Evolutionary conservation across 768 basidiomycete genomes (phyloP).

Genomic region (Russula vinacea): DNA sequence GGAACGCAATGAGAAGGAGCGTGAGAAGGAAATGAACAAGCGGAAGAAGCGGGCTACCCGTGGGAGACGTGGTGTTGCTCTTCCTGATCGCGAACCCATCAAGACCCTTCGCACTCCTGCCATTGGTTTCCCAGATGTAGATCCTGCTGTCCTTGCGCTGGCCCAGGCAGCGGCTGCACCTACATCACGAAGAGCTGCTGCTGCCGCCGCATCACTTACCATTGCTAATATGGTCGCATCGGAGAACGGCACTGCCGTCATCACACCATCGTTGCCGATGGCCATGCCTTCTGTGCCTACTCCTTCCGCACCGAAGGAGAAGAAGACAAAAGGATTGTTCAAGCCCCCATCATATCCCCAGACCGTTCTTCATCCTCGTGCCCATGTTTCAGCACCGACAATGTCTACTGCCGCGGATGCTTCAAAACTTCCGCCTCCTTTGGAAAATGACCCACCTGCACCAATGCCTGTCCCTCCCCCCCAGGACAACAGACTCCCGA

Average conservation of each 20-base stretch:
- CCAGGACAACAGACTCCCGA: slow-evolving; percentile 49
- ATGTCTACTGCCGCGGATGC: slow-evolving; percentile 67
- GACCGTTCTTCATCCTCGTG: slow-evolving; percentile 56
- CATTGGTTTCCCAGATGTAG: slow-evolving; percentile 77
- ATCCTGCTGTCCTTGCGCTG: slow-evolving; percentile 64
- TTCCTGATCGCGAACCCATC: slow-evolving; percentile 91
- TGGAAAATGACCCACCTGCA: slow-evolving; percentile 58
- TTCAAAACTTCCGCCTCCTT: slow-evolving; percentile 52
- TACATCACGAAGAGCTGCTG: slow-evolving; percentile 76
- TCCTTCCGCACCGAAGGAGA: slow-evolving; percentile 52
- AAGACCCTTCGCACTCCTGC: slow-evolving; percentile 90
- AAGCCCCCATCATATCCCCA: slow-evolving; percentile 62
- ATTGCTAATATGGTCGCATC: slow-evolving; percentile 91
- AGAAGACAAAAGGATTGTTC: slow-evolving; percentile 68
- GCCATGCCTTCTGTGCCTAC: slow-evolving; percentile 38
- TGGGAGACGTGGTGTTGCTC: slow-evolving; percentile 69
- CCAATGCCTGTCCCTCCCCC: slow-evolving; percentile 35
- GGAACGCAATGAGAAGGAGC: slow-evolving; percentile 84
- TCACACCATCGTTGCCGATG: slow-evolving; percentile 46
- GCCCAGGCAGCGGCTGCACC: slow-evolving; percentile 65
- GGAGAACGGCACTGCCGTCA: slow-evolving; percentile 71
- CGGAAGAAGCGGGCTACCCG: slow-evolving; percentile 83
- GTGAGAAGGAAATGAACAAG: slow-evolving; percentile 88
- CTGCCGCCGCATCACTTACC: slow-evolving; percentile 76
- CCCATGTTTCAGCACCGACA: slow-evolving; percentile 57